These are phyloP conservation scores for Trichophyton benhamiae DNA, from an alignment of 2,329 filamentous ascomycete genomes.

Conservation along the genomic window DNA sequence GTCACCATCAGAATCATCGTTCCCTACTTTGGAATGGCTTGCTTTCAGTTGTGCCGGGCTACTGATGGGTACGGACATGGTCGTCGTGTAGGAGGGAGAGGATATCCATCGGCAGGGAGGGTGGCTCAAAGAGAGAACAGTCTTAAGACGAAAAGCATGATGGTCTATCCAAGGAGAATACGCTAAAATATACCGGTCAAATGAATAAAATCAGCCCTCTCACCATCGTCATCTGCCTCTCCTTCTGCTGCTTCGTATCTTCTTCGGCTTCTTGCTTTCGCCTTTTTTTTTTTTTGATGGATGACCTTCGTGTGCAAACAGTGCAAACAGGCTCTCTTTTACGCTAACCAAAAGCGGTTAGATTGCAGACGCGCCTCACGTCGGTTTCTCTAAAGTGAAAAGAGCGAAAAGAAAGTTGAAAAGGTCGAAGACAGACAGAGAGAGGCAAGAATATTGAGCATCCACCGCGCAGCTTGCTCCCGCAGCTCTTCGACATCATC, in stretches of 20 bases:
- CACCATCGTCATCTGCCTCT: not conserved
- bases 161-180: not conserved
- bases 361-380: slow-evolving; percentile 1
- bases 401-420: not conserved
- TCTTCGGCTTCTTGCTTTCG: not conserved
- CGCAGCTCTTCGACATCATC: not conserved
- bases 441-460: not conserved
- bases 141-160: not conserved
- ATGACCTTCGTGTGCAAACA: slow-evolving; percentile 1
- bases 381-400: not conserved
- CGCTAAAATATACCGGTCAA: slow-evolving; percentile 1
- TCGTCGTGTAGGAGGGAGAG: not conserved
- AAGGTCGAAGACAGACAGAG: not conserved
- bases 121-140: not conserved
- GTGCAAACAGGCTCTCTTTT: not conserved
- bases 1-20: slow-evolving; percentile 13
- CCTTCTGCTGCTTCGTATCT: not conserved
- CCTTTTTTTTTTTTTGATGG: not conserved
- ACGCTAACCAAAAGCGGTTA: not conserved
- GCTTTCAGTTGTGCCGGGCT: slow-evolving; percentile 7
- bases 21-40: slow-evolving; percentile 5
- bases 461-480: not conserved
- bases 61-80: slow-evolving; percentile 11
- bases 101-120: slow-evolving; percentile 1
- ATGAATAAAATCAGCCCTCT: not conserved